phyloP scores from a whole-genome alignment of 2,329 filamentous ascomycete species.

The Ophiognomonia clavigignenti-juglandacearum region DNA sequence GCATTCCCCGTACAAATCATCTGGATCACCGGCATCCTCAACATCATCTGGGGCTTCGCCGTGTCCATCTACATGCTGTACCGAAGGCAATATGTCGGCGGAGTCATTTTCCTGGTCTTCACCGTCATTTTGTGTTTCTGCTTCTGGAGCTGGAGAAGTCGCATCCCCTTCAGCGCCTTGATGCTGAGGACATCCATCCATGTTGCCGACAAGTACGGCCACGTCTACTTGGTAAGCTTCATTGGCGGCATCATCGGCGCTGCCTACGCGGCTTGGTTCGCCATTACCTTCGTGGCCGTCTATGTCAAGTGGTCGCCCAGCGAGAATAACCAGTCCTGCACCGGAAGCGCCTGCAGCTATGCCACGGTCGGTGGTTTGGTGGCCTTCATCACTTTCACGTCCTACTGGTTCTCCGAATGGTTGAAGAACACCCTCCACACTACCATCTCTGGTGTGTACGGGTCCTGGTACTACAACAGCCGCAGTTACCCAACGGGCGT shows the following conservation, averaged over 20 bases:
- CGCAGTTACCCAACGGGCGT: slow-evolving; percentile 68
- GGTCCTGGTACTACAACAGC: slow-evolving; percentile 84
- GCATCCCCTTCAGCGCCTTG: slow-evolving; percentile 85
- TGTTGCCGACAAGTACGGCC: slow-evolving; percentile 75
- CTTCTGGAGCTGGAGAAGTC: slow-evolving; percentile 83
- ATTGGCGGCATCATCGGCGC: slow-evolving; percentile 73
- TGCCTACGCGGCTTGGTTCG: slow-evolving; percentile 79
- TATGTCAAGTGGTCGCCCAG: slow-evolving; percentile 78
- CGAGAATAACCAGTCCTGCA: slow-evolving; percentile 45
- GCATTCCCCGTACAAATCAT: slow-evolving; percentile 85
- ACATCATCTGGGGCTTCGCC: slow-evolving; percentile 77
- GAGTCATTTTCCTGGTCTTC: slow-evolving; percentile 83
- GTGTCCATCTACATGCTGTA: slow-evolving; percentile 84
- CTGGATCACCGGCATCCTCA: slow-evolving; percentile 86
- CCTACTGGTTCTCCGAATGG: slow-evolving; percentile 92
- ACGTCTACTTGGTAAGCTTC: slow-evolving; percentile 83
- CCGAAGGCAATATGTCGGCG: slow-evolving; percentile 72
- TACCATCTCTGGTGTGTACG: slow-evolving; percentile 83
- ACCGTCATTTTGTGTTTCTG: slow-evolving; percentile 73
- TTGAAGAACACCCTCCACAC: slow-evolving; percentile 91
- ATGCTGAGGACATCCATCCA: slow-evolving; percentile 87
- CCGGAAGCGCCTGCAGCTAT: slow-evolving; percentile 56
- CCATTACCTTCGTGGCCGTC: slow-evolving; percentile 78
- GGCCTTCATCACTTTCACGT: slow-evolving; percentile 83
- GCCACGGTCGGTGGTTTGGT: slow-evolving; percentile 80